Base-by-base conservation (phyloP, 2,329 filamentous ascomycete species). In the Neopestalotiopsis clavispora region DNA sequence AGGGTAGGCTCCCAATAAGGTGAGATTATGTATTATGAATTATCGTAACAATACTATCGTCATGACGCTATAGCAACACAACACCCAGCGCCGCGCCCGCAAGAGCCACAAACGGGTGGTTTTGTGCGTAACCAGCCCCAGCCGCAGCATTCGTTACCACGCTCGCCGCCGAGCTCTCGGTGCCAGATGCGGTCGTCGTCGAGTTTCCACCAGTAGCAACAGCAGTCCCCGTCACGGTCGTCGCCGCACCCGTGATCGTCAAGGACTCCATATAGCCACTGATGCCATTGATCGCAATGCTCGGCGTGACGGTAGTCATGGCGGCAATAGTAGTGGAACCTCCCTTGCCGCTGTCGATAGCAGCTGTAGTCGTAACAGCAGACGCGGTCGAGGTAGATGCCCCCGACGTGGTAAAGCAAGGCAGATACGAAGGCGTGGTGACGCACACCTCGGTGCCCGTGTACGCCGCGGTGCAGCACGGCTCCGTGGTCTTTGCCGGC, bases 401-500 rank as follows among this genome's bases (percentile, higher is more conserved):
- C 1, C 34, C 34, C 23, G 23, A 12, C 20, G 30, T 28, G 9
- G 38, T 12, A 13, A 64, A 49, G 61, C 61, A 64, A 12, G 61
- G 40, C 40, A 64, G 23, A 13, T 64, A 64, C n/a, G 61, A 64
- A 9, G 61, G 61, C 20, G 20, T 10, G 20, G 20, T n/a, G 4
- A 28, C 40, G 40, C 61, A 64, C 38, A 13, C 20, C 3, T 17
- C 61, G 9, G 61, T 64, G 7, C 61, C 61, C 34, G 7, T 49
- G 40, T 64, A 49, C 9, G 38, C 40, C n/a, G 34, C 61, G 4
- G 42, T 49, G 38, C 61, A 64, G 40, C 38, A 64, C 20, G 61
- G 61, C 14, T 49, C 14, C 4, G 34, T 64, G 38, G 61, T 64
- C 20, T 64, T 64, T 2, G 38, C 6, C 9, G 61, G 38, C 4